These are phyloP conservation scores for Cryoendolithus antarcticus DNA, from an alignment of 2,329 filamentous ascomycete species.

Conservation along the genomic window DNA sequence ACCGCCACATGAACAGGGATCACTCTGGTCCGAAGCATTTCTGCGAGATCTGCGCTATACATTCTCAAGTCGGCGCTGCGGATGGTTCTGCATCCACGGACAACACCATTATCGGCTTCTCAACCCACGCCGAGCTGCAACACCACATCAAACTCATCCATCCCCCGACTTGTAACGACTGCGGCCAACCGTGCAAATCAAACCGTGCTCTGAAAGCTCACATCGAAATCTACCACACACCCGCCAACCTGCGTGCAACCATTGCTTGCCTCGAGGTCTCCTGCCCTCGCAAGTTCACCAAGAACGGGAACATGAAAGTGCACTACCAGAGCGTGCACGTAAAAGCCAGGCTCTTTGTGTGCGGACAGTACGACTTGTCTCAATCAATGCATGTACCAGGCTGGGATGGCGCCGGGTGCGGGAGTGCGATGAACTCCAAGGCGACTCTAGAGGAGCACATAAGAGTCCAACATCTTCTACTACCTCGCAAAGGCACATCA, in stretches of 20 bases:
- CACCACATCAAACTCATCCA: constrained; percentile 63
- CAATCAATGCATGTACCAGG: constrained; percentile 41
- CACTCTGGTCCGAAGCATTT: constrained; percentile 62
- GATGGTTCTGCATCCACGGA: constrained; percentile 7
- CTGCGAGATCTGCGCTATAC: constrained; percentile 56
- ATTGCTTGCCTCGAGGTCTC: constrained; percentile 54
- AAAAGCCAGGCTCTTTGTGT: constrained; percentile 62
- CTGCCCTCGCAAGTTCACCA: constrained; percentile 69
- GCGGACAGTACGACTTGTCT: constrained; percentile 56
- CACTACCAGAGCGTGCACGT: constrained; percentile 70
- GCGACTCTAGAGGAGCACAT: constrained; percentile 72
- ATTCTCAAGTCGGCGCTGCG: constrained; percentile 9
- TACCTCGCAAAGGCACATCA: constrained; percentile 7
- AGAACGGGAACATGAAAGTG: constrained; percentile 66
- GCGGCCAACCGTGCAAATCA: constrained; percentile 54
- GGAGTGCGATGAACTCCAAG: constrained; percentile 64
- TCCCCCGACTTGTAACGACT: constrained; percentile 60
- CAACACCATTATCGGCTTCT: constrained; percentile 38
- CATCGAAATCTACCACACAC: constrained; percentile 59
- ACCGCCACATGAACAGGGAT: constrained; percentile 55
- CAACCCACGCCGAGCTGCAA: constrained; percentile 58
- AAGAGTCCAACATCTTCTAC: constrained; percentile 58
- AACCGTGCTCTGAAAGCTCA: constrained; percentile 61
- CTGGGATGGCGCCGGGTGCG: constrained; percentile 60
- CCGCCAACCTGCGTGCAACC: constrained; percentile 30